These are phyloP conservation scores for Lactuca sativa DNA, from an alignment of 129 eudicot genomes.

Conservation along the genomic window DNA sequence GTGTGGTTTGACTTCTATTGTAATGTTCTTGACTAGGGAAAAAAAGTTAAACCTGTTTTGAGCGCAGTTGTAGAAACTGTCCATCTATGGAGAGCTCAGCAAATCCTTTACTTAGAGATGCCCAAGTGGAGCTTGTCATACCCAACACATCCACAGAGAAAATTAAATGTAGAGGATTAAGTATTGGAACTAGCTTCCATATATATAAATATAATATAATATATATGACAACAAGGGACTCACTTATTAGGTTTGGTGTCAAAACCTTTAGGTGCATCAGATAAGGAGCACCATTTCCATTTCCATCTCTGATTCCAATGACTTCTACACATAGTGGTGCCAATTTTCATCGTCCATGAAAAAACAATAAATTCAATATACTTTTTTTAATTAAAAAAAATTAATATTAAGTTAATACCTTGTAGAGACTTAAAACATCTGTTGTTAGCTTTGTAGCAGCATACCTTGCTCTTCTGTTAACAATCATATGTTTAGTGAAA, in stretches of 20 bases:
- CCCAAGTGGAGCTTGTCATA: conserved; percentile 94
- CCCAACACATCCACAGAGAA: conserved; percentile 95
- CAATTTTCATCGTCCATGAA: conserved; percentile 35
- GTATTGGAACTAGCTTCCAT: conserved; percentile 55
- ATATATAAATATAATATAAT: too few relatives aligned
- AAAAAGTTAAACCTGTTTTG: conserved; percentile 67
- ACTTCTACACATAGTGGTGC: conserved; percentile 84
- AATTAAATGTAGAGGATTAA: conserved; percentile 86
- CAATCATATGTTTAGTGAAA: conserved; percentile 14
- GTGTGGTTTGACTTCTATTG: too few relatives aligned
- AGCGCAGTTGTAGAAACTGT: conserved; percentile 89
- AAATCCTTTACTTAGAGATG: conserved; percentile 92
- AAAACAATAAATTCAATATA: conserved; percentile 10
- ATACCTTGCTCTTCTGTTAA: conserved; percentile 95
- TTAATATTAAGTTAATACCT: conserved; percentile 40
- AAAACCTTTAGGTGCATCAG: too few relatives aligned
- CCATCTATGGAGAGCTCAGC: conserved; percentile 99
- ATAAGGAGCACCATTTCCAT: too few relatives aligned
- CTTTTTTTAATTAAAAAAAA: background rate
- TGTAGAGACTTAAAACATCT: conserved; percentile 80
- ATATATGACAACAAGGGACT: too few relatives aligned
- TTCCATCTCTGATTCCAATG: too few relatives aligned
- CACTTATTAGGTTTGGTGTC: too few relatives aligned
- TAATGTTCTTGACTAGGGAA: too few relatives aligned
- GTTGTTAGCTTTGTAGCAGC: conserved; percentile 89